A percentile compares a stretch with the other conserved stretches of the same genome.
phyloP scores from a whole-genome alignment of 2,329 filamentous ascomycete genomes.

The Cercospora sojina region DNA sequence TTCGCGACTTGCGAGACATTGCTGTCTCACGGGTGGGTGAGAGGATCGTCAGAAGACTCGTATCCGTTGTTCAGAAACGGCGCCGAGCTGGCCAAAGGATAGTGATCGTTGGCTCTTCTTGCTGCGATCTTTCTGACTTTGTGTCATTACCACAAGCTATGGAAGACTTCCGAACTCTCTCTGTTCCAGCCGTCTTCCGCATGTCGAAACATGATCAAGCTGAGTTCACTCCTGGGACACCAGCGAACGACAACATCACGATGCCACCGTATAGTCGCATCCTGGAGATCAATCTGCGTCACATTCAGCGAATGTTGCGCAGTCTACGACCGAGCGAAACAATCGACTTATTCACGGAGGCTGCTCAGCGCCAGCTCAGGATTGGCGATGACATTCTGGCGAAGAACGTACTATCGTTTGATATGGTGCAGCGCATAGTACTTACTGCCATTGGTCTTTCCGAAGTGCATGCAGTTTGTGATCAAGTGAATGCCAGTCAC shows the following conservation, averaged over 20 bases:
- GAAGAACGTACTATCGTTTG: constrained; percentile 55
- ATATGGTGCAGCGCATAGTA: constrained; percentile 61
- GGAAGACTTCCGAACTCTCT: constrained; percentile 53
- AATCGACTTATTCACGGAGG: constrained; percentile 25
- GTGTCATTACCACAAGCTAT: constrained; percentile 27
- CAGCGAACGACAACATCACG: constrained; percentile 11
- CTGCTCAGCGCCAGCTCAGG: constrained; percentile 24
- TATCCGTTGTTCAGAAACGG: constrained; percentile 67
- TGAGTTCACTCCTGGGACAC: constrained; percentile 13
- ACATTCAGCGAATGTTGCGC: constrained; percentile 62
- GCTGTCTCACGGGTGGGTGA: constrained; percentile 67
- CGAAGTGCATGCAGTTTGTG: constrained; percentile 38
- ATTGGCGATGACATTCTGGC: constrained; percentile 44
- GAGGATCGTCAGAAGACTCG: constrained; percentile 67
- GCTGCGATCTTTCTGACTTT: constrained; percentile 44
- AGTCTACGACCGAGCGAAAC: constrained; percentile 41
- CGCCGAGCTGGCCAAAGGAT: constrained; percentile 71
- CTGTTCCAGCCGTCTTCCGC: constrained; percentile 52
- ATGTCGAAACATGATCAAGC: constrained; percentile 23
- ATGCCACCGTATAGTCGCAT: constrained; percentile 31
- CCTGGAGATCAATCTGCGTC: constrained; percentile 61
- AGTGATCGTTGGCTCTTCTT: constrained; percentile 75
- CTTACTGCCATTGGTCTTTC: constrained; percentile 53
- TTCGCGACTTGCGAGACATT: constrained; percentile 78
- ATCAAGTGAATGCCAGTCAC: constrained; percentile 41